A percentile compares a stretch with the other conserved stretches of the same genome.
These are phyloP conservation scores for Chaetomiaceae sp. DNA, from an alignment of 2,329 filamentous ascomycete genomes.

Conservation along the genomic window DNA sequence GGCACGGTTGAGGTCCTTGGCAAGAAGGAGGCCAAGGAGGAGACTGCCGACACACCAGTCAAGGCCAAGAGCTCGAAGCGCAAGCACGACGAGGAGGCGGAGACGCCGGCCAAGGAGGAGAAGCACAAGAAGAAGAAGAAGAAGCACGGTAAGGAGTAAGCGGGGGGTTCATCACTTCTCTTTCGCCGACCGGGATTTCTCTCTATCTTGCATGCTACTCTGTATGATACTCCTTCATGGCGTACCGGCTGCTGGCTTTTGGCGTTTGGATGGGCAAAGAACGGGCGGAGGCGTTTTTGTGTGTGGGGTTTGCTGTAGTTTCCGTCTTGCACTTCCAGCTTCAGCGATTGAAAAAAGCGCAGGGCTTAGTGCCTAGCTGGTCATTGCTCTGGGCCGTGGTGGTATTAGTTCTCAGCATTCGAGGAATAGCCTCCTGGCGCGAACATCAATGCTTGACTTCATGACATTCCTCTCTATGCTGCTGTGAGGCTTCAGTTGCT, in stretches of 20 bases:
- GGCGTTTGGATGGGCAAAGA: conserved; percentile 25
- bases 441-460: not conserved
- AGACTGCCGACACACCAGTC: conserved; percentile 39
- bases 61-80: conserved; percentile 51
- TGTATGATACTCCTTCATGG: conserved; percentile 28
- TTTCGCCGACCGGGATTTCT: conserved; percentile 6
- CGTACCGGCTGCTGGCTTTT: conserved; percentile 21
- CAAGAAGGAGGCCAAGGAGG: conserved; percentile 69
- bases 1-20: conserved; percentile 61
- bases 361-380: conserved; percentile 6
- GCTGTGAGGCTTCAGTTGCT: not conserved
- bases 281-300: conserved; percentile 22
- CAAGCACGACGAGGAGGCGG: conserved; percentile 64
- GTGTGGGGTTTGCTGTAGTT: conserved; percentile 12
- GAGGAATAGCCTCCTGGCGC: not conserved
- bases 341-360: too few relatives aligned
- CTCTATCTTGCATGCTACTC: conserved; percentile 16
- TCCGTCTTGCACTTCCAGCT: too few relatives aligned
- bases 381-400: conserved; percentile 1
- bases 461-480: not conserved
- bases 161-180: conserved; percentile 3
- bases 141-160: conserved; percentile 27
- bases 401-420: not conserved
- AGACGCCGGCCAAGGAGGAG: conserved; percentile 57
- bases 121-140: conserved; percentile 49